Conservation (phyloP, 495 filamentous ascomycete species). For the Geopyxis carbonaria region DNA sequence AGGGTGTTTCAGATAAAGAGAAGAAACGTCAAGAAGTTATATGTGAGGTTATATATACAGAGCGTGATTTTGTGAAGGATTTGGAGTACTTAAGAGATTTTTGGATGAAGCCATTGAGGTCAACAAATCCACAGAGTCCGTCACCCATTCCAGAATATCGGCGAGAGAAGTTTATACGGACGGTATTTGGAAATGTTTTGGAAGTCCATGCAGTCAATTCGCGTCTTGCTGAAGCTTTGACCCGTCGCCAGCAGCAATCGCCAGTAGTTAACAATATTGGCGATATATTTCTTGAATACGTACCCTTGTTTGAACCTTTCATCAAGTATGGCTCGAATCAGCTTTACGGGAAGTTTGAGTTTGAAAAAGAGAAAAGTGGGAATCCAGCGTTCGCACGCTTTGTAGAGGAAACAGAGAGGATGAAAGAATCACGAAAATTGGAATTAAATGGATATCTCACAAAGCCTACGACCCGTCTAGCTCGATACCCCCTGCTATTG, state of each 20-base stretch:
- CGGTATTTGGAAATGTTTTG: slow-evolving; percentile 88
- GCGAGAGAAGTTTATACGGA: slow-evolving; percentile 77
- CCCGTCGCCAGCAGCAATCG: slow-evolving; percentile 72
- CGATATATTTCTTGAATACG: slow-evolving; percentile 86
- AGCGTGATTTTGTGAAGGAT: slow-evolving; percentile 98
- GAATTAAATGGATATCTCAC: slow-evolving; percentile 97
- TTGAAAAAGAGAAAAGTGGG: slow-evolving; percentile 80
- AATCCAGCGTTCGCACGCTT: slow-evolving; percentile 80
- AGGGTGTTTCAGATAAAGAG: slow-evolving; percentile 71
- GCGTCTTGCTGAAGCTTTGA: slow-evolving; percentile 67
- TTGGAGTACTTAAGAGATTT: slow-evolving; percentile 95
- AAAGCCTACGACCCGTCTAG: slow-evolving; percentile 91
- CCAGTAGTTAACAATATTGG: slow-evolving; percentile 79
- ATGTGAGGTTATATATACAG: slow-evolving; percentile 96
- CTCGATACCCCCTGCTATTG: slow-evolving; percentile 85
- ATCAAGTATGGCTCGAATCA: slow-evolving; percentile 95
- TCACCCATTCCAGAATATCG: slow-evolving; percentile 82
- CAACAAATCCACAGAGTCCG: slow-evolving; percentile 40
- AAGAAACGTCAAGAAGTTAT: slow-evolving; percentile 98
- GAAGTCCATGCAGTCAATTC: slow-evolving; percentile 88
- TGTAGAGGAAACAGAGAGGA: slow-evolving; percentile 88
- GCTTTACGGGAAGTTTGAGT: slow-evolving; percentile 91
- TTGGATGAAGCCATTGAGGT: slow-evolving; percentile 87
- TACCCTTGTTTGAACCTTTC: slow-evolving; percentile 84
- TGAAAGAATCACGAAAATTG: slow-evolving; percentile 90